A percentile compares a stretch with the other conserved stretches of the same genome.
These are phyloP conservation scores for Phytophthora vignae DNA, from an alignment of 352 stramenopile species.

Conservation along the genomic window DNA sequence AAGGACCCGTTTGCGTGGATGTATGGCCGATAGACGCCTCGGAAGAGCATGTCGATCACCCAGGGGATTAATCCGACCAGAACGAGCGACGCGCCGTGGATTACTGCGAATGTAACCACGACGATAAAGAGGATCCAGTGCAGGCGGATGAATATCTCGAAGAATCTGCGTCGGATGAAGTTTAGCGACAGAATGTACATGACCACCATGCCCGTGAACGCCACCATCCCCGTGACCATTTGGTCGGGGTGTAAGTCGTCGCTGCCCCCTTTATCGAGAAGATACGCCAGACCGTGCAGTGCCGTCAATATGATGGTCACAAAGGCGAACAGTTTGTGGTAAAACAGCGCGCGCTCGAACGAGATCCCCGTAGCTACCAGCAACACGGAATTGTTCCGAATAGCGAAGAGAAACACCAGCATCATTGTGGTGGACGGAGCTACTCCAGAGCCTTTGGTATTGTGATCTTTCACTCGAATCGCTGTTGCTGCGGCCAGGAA, in stretches of 20 bases:
- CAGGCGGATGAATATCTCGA: constrained; percentile 49
- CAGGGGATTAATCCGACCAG: constrained; percentile 36
- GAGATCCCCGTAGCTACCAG: constrained; percentile 38
- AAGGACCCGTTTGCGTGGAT: constrained; percentile 16
- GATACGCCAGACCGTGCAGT: constrained; percentile 42
- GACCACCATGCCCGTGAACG: constrained; percentile 33
- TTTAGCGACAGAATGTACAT: constrained; percentile 37
- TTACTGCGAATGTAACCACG: constrained; percentile 40
- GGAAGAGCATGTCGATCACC: constrained; percentile 42
- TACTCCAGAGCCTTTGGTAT: constrained; percentile 16
- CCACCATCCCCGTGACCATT: constrained; percentile 22
- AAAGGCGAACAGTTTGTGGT: constrained; percentile 48
- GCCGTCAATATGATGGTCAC: constrained; percentile 31
- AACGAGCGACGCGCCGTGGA: constrained; percentile 36
- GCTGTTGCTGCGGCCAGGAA: constrained; percentile 11
- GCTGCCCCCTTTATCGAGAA: constrained; percentile 15
- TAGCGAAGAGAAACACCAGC: constrained; percentile 38
- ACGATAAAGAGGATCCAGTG: constrained; percentile 54
- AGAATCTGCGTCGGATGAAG: constrained; percentile 44
- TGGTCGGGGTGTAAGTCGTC: constrained; percentile 2
- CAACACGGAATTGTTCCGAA: constrained; percentile 57
- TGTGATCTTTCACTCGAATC: neutral
- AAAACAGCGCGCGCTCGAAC: constrained; percentile 50
- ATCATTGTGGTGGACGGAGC: constrained; percentile 35
- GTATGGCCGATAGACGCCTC: constrained; percentile 13